Base-by-base conservation (phyloP, 768 basidiomycete genomes). In the Cystobasidium ongulense region DNA sequence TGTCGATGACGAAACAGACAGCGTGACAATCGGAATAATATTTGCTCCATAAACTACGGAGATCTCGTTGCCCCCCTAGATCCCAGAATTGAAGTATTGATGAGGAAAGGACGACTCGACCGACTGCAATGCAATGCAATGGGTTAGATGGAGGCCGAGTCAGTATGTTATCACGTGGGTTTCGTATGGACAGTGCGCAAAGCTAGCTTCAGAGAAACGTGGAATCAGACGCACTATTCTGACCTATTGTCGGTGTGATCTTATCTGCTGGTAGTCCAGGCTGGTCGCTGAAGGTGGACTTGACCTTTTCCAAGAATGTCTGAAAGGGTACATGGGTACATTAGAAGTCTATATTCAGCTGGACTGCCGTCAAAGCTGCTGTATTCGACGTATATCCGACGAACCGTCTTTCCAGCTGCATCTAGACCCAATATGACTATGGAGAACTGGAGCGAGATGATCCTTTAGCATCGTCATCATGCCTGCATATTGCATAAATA, bases 1-100 rank as follows among this genome's bases (percentile, higher is more conserved):
- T 92, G 80, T 99, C 96, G 65, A 99, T 87, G 64, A 98, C 90
- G 78, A 91, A 99, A 46, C 90, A 92, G 54, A 98, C 91, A 8
- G 94, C 95, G 81, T 99, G 95, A 76, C 93, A 96, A 80, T 97
- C 93, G 70, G 91, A 89, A 80, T 95, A 97, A 82, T 99, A 99
- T 71, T 86, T 85, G 17, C 89, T 87, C 94, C 95, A 98, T 76
- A 99, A 95, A 39, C 88, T 89, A 33, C 95, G 86, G 46, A 99
- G 95, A 27, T 94, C 92, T 0, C 89, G 84, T 80, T 98, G 95
- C 0, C 95, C 95, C 13, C 96, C 95, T 11, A 99, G 85, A 80
- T 99, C 96, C 88, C 92, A 96, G 84, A 98, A 97, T 79, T 92
- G 91, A 31, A 98, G 86, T 33, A 95, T 89, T 0, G 92, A 93